Evolutionary conservation across 2,329 filamentous ascomycete genomes (phyloP).

Genomic region (Paecilomyces fulvus): DNA sequence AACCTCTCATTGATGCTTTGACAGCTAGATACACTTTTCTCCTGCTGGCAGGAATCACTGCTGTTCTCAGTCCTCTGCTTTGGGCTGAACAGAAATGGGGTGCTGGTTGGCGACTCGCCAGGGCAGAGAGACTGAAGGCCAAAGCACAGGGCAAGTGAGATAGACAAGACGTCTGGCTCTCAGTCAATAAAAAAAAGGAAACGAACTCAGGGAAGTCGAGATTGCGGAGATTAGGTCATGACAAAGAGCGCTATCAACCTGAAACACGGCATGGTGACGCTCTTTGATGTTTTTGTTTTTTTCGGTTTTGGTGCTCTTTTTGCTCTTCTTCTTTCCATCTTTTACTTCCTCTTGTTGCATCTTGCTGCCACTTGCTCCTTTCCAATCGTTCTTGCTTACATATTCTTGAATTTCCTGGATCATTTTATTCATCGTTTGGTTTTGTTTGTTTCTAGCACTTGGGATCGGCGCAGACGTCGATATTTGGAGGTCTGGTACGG

Average conservation of each 20-base stretch:
- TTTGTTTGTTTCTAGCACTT: neutral
- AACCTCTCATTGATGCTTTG: slow-evolving; percentile 24
- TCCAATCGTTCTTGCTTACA: neutral
- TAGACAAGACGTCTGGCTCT: too few relatives aligned
- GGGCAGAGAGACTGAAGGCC: slow-evolving; percentile 5
- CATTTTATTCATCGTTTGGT: neutral
- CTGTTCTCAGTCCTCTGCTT: slow-evolving; percentile 16
- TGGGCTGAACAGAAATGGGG: slow-evolving; percentile 18
- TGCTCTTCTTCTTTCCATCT: neutral
- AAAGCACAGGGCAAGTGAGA: neutral
- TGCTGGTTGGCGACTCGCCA: slow-evolving; percentile 18
- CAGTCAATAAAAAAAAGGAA: neutral
- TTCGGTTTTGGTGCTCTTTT: neutral
- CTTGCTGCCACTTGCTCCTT: neutral
- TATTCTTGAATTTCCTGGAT: neutral
- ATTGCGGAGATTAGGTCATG: neutral
- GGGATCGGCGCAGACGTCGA: neutral
- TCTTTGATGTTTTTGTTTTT: neutral
- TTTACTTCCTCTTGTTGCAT: neutral
- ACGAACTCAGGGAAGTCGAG: neutral
- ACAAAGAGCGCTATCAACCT: neutral
- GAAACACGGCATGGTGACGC: neutral
- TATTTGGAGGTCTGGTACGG: slow-evolving; percentile 8
- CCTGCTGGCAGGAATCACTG: slow-evolving; percentile 19
- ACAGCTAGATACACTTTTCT: slow-evolving; percentile 19